phyloP scores from a whole-genome alignment of 768 basidiomycete genomes.

The Amanita rubescens region DNA sequence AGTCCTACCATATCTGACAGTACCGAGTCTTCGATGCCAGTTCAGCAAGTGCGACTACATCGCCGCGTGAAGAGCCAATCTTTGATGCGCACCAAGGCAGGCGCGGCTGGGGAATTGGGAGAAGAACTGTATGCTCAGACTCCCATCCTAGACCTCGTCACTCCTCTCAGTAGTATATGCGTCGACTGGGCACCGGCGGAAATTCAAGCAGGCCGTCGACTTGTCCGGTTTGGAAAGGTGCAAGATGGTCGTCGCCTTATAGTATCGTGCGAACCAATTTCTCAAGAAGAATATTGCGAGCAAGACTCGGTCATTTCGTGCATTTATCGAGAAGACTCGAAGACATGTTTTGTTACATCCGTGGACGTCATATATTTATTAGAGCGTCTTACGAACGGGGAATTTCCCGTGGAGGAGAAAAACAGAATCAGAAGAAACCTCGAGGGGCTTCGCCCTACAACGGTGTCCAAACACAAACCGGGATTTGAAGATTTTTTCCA shows the following conservation, averaged over 20 bases:
- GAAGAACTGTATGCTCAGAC: slow-evolving; percentile 43
- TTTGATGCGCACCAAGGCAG: slow-evolving; percentile 35
- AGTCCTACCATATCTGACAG: slow-evolving; percentile 34
- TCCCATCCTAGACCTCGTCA: slow-evolving; percentile 54
- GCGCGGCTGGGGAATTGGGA: slow-evolving; percentile 20
- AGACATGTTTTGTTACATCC: slow-evolving; percentile 83
- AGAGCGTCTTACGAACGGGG: slow-evolving; percentile 65
- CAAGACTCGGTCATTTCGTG: slow-evolving; percentile 87
- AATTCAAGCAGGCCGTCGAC: slow-evolving; percentile 59
- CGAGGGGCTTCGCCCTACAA: slow-evolving; percentile 86
- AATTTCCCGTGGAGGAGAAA: slow-evolving; percentile 93
- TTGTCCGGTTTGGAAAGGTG: slow-evolving; percentile 78
- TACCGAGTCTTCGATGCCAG: slow-evolving; percentile 17
- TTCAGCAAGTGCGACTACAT: slow-evolving; percentile 29
- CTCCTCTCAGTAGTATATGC: slow-evolving; percentile 49
- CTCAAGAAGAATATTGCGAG: slow-evolving; percentile 64
- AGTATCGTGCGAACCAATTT: slow-evolving; percentile 70
- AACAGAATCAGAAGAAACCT: slow-evolving; percentile 92
- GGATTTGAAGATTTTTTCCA: slow-evolving; percentile 87
- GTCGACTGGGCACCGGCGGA: slow-evolving; percentile 61
- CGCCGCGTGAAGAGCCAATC: slow-evolving; percentile 37
- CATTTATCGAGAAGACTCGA: slow-evolving; percentile 77
- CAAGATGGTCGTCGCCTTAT: slow-evolving; percentile 73
- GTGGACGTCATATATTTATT: slow-evolving; percentile 94
- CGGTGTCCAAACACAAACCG: slow-evolving; percentile 79